Percentiles rank a stretch among this genome's conserved stretches.
These are phyloP conservation scores for Psilocybe cubensis DNA, from an alignment of 768 basidiomycete species.

Conservation along the genomic window DNA sequence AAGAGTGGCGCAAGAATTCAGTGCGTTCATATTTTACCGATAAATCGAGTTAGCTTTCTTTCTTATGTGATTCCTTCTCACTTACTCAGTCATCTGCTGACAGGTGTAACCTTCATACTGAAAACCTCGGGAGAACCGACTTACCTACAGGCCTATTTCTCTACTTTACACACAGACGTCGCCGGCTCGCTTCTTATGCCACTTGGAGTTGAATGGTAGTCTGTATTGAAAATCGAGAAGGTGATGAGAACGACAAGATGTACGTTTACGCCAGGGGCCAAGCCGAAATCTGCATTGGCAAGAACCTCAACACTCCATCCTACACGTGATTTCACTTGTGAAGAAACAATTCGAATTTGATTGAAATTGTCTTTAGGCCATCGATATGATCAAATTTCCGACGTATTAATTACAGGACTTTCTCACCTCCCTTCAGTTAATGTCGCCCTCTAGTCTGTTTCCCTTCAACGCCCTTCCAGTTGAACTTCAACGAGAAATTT, in stretches of 20 bases:
- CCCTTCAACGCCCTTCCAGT: slow-evolving; percentile 37
- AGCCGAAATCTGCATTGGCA: neutral
- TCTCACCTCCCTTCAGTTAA: slow-evolving; percentile 22
- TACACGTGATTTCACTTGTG: slow-evolving; percentile 34
- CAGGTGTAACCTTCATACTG: slow-evolving; percentile 1
- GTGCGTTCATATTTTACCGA: neutral
- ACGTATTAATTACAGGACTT: slow-evolving; percentile 21
- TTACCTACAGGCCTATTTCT: slow-evolving; percentile 9
- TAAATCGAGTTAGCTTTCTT: neutral
- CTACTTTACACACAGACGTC: slow-evolving; percentile 4
- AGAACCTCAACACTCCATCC: slow-evolving; percentile 13
- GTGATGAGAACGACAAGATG: slow-evolving; percentile 22
- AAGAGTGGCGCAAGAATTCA: neutral
- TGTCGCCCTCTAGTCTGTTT: slow-evolving; percentile 22
- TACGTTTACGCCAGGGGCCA: slow-evolving; percentile 5
- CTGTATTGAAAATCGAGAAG: slow-evolving; percentile 5
- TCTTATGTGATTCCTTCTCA: neutral
- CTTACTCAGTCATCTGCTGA: neutral
- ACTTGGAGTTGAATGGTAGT: slow-evolving; percentile 3
- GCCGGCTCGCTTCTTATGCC: slow-evolving; percentile 7
- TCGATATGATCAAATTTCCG: slow-evolving; percentile 28
- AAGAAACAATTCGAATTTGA: slow-evolving; percentile 28
- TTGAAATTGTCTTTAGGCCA: slow-evolving; percentile 26
- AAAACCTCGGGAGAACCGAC: slow-evolving; percentile 10
- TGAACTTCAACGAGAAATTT: slow-evolving; percentile 44